phyloP scores from a whole-genome alignment of 306 rosid species.

The Myrica gale region DNA sequence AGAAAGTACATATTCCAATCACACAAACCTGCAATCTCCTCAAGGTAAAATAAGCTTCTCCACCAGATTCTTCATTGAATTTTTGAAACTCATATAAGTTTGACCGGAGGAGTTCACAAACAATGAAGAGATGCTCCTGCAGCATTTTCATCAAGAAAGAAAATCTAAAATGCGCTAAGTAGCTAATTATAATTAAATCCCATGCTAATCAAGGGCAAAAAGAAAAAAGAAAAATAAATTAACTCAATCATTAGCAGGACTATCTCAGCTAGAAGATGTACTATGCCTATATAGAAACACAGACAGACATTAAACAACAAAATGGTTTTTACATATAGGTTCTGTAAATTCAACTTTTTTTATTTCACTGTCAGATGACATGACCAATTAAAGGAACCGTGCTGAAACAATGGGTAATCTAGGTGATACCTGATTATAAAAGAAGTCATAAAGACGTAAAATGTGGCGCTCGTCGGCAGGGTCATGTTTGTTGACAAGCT shows the following conservation, averaged over 20 bases:
- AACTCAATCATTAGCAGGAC: slow-evolving; percentile 16
- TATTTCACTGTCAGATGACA: not conserved
- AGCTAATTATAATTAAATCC: not conserved
- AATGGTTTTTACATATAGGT: not conserved
- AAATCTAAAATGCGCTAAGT: not conserved
- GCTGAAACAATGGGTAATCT: not conserved
- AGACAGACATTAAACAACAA: not conserved
- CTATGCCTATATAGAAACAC: not conserved
- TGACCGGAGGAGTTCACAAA: slow-evolving; percentile 88
- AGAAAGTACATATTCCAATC: slow-evolving; percentile 24
- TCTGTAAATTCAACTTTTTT: not conserved
- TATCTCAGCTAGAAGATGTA: not conserved
- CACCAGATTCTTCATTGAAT: slow-evolving; percentile 89
- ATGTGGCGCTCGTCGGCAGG: slow-evolving; percentile 74
- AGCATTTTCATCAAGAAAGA: slow-evolving; percentile 24
- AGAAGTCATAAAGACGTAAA: slow-evolving; percentile 91
- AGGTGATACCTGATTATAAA: slow-evolving; percentile 81
- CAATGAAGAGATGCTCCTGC: slow-evolving; percentile 96
- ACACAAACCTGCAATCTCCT: slow-evolving; percentile 82
- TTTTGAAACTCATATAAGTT: slow-evolving; percentile 94
- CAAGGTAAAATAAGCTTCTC: slow-evolving; percentile 75
- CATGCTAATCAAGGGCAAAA: not conserved
- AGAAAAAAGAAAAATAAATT: not conserved
- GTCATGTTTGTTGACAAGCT: slow-evolving; percentile 90
- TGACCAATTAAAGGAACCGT: not conserved